Base-by-base conservation (phyloP, 1,284 basidiomycete genomes). In the Cryptococcus hybrid region DNA sequence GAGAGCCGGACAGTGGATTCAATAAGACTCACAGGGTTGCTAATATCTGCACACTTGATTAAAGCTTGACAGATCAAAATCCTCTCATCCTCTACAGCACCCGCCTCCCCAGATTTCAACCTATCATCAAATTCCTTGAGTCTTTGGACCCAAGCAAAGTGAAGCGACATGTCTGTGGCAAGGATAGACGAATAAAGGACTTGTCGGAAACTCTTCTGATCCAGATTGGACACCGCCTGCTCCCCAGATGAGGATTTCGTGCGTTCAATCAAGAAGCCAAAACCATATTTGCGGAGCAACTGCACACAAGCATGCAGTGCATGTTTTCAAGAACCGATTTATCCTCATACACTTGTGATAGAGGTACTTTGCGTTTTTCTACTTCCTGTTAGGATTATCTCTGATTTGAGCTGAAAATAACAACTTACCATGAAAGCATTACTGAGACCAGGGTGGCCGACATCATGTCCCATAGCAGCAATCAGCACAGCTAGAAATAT, bases 21-120 rank as follows among this genome's bases (percentile, higher is more conserved):
- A 9, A 51, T 51, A 36, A 39, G 8, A 83, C 88, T 63, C 74
- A 95, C 91, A 9, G 93, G 92, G 75, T 97, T 97, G 73, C 90
- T 93, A 70, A 97, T 97, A 78, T 97, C 93, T 9, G 92, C 92
- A 70, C 92, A 95, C 77, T 97, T 97, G 77, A 97, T 88, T 52
- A 97, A 80, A 3, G 89, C 89, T 68, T 96, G 90, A 70, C 89
- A 92, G n/a, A 92, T 76, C 56, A 94, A 77, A 30, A 89, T 80
- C 60, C 88, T 84, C 58, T 86, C 82, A 57, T 80, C 78, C 43
- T 71, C 71, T 24, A 64, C 66, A n/a, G 64, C 68, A 5, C 61
- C 62, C 24, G 47, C 46, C 39, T 52, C 57, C 2, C 56, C 59
- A 40, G 65, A 62, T 12, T 59, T 57, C 44, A 76, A 57, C 2